phyloP scores from a whole-genome alignment of 2,329 filamentous ascomycete species.

The Graphilbum fragrans region DNA sequence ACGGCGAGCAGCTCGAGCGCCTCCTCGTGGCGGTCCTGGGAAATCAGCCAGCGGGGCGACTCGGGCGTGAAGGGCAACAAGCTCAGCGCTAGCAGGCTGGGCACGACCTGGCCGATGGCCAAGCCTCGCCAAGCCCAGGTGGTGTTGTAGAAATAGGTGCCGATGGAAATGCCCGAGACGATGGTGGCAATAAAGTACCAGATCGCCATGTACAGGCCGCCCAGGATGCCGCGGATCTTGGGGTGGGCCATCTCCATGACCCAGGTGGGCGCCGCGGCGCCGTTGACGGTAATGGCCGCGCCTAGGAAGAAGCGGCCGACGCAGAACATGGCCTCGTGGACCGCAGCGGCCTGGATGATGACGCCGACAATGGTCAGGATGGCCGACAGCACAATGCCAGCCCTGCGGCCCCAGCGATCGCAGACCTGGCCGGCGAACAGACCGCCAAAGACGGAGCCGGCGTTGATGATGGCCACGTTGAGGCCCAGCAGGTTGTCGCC shows the following conservation, averaged over 20 bases:
- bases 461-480: conserved; percentile 4
- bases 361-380: conserved; percentile 1
- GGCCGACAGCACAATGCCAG: conserved; percentile 1
- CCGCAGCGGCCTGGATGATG: neutral
- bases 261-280: neutral
- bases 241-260: conserved; percentile 3
- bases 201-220: conserved; percentile 3
- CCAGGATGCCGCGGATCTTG: neutral
- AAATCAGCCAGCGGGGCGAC: conserved; percentile 3
- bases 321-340: conserved; percentile 4
- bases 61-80: conserved; percentile 2
- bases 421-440: conserved; percentile 3
- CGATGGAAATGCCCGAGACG: conserved; percentile 1
- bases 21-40: conserved; percentile 5
- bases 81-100: conserved; percentile 1
- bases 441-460: conserved; percentile 1
- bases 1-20: conserved; percentile 1
- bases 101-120: conserved; percentile 1
- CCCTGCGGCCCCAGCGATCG: conserved; percentile 2
- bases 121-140: conserved; percentile 2
- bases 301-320: conserved; percentile 2
- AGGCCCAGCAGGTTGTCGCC: neutral
- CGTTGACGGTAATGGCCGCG: neutral
- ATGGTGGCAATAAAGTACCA: conserved; percentile 2
- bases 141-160: conserved; percentile 1